Percentiles rank a stretch among this genome's conserved stretches.
phyloP scores from a whole-genome alignment of 192 early-diverging fungal genomes.

The Haplosporangium gracile region DNA sequence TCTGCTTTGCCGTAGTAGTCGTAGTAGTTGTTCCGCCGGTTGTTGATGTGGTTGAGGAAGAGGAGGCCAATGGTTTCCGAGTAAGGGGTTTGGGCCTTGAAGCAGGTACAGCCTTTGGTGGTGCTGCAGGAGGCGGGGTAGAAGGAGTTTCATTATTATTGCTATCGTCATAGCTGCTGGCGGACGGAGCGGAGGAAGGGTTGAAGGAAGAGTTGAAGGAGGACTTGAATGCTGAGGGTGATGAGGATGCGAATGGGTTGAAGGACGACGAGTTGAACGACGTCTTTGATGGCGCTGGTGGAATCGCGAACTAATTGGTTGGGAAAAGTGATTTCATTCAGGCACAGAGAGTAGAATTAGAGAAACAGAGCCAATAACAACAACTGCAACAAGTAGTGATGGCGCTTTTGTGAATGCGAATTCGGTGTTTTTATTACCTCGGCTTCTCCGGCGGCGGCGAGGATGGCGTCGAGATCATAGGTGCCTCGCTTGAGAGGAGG shows the following conservation, averaged over 20 bases:
- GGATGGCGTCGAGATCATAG: constrained; percentile 54
- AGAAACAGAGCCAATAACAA: constrained; percentile 1
- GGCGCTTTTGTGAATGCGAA: not conserved
- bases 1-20: constrained; percentile 14
- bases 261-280: constrained; percentile 37
- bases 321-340: too few species aligned
- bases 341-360: not conserved
- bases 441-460: constrained; percentile 41
- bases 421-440: constrained; percentile 10
- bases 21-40: constrained; percentile 3
- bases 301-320: constrained; percentile 39
- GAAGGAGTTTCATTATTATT: not conserved
- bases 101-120: not conserved
- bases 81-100: not conserved
- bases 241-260: constrained; percentile 49
- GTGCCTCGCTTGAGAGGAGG: constrained; percentile 50
- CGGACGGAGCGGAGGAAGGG: constrained; percentile 17
- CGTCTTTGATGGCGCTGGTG: constrained; percentile 38
- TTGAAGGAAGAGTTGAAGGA: constrained; percentile 45
- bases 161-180: constrained; percentile 3
- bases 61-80: constrained; percentile 3
- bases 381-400: not conserved
- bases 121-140: not conserved
- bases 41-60: not conserved
- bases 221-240: constrained; percentile 31